Conservation (phyloP, 1,284 basidiomycete species). For the Apiotrichum akiyoshidainum region DNA sequence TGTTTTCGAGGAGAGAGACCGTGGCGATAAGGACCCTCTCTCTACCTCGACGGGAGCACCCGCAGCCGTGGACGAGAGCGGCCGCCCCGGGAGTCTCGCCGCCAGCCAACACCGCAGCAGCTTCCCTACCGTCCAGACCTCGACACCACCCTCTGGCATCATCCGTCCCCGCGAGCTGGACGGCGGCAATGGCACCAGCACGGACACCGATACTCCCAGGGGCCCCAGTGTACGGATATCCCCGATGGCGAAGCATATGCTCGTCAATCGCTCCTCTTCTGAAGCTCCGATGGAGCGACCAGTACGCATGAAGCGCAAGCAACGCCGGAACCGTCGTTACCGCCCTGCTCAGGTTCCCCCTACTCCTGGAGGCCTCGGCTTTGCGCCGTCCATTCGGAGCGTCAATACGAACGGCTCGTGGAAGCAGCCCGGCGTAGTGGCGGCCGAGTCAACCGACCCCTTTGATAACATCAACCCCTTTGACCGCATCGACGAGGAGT, state of each 20-base stretch:
- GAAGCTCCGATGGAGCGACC: background rate
- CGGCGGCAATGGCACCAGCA: background rate
- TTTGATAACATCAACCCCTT: slow-evolving; percentile 22
- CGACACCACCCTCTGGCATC: background rate
- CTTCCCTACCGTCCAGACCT: background rate
- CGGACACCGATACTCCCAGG: background rate
- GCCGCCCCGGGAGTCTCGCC: background rate
- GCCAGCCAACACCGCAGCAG: background rate
- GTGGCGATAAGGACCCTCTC: background rate
- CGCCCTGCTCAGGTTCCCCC: slow-evolving; percentile 16
- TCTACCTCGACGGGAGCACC: background rate
- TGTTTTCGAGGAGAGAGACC: slow-evolving; percentile 23
- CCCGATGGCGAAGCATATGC: background rate
- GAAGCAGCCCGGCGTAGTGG: background rate
- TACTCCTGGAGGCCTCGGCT: slow-evolving; percentile 14
- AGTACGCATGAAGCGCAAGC: slow-evolving; percentile 5
- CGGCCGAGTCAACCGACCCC: slow-evolving; percentile 13
- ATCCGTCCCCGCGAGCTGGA: background rate
- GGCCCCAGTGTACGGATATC: background rate
- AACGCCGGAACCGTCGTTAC: slow-evolving; percentile 5
- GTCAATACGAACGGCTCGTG: background rate
- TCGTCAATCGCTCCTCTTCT: background rate
- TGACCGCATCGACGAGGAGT: slow-evolving; percentile 24
- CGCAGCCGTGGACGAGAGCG: background rate
- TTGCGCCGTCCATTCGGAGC: slow-evolving; percentile 1